Conservation (phyloP, 495 filamentous ascomycete species). For the Neurospora cerealis region DNA sequence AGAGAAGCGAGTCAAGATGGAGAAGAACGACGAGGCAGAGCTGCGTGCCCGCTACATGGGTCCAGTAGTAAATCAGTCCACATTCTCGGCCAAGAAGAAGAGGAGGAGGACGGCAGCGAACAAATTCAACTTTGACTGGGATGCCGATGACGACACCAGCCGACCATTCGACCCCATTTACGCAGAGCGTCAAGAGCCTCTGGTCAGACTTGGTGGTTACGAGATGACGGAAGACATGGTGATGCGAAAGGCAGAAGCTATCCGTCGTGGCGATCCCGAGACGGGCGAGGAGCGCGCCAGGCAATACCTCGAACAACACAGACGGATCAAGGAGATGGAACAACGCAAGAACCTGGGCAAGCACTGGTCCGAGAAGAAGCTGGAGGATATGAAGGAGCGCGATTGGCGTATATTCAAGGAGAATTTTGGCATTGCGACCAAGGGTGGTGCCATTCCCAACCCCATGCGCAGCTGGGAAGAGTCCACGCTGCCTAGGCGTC, state of each 20-base stretch:
- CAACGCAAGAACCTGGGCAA: slow-evolving; percentile 69
- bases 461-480: slow-evolving; percentile 96
- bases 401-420: slow-evolving; percentile 99
- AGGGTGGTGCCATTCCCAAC: slow-evolving; percentile 80
- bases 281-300: slow-evolving; percentile 67
- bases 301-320: slow-evolving; percentile 73
- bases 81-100: slow-evolving; percentile 95
- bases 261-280: slow-evolving; percentile 71
- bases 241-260: slow-evolving; percentile 63
- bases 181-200: slow-evolving; percentile 52
- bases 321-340: slow-evolving; percentile 50
- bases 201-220: slow-evolving; percentile 73
- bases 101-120: slow-evolving; percentile 84
- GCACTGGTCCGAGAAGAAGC: slow-evolving; percentile 95
- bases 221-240: slow-evolving; percentile 60
- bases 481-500: slow-evolving; percentile 64
- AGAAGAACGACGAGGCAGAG: slow-evolving; percentile 68
- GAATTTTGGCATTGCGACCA: slow-evolving; percentile 94
- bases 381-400: slow-evolving; percentile 94
- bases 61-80: slow-evolving; percentile 74
- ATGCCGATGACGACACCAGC: slow-evolving; percentile 89
- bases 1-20: slow-evolving; percentile 47
- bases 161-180: slow-evolving; percentile 84
- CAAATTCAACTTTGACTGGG: slow-evolving; percentile 99
- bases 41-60: slow-evolving; percentile 88